phyloP scores from a whole-genome alignment of 78 protist genomes.

The Dictyostelium brefeldianum region DNA sequence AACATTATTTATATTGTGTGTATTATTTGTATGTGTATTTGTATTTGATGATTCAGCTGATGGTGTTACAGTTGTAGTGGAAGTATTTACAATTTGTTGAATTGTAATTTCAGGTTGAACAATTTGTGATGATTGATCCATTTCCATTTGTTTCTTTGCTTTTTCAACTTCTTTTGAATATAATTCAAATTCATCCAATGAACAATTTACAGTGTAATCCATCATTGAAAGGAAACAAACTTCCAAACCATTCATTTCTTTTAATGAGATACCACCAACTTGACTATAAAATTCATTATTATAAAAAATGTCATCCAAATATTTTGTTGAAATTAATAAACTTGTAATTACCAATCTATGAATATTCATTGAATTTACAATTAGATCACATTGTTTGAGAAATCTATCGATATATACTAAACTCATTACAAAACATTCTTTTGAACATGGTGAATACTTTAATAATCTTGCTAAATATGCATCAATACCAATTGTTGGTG shows the following conservation, averaged over 20 bases:
- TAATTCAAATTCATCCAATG: conserved; percentile 76
- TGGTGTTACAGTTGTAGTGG: background rate
- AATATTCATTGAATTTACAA: conserved; percentile 76
- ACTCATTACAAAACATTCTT: conserved; percentile 79
- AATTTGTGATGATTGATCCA: background rate
- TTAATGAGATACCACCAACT: conserved; percentile 75
- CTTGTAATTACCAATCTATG: conserved; percentile 79
- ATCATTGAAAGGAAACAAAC: conserved; percentile 77
- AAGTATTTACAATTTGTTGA: background rate
- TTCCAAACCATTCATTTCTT: conserved; percentile 74
- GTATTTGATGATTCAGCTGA: too few species aligned
- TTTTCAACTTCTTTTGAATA: conserved; percentile 64
- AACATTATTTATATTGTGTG: background rate
- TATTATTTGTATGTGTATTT: too few species aligned
- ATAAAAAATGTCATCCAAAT: conserved; percentile 80
- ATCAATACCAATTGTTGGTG: conserved; percentile 79
- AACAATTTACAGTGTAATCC: conserved; percentile 79
- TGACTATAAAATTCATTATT: conserved; percentile 81
- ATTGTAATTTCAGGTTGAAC: background rate
- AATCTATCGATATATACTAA: conserved; percentile 78
- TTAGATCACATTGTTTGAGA: conserved; percentile 51
- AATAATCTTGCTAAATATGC: conserved; percentile 77
- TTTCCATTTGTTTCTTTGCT: conserved; percentile 43
- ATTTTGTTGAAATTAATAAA: conserved; percentile 65
- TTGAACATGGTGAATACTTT: conserved; percentile 79